These are phyloP conservation scores for Fusarium liriodendri DNA, from an alignment of 2,329 filamentous ascomycete genomes.

Conservation along the genomic window DNA sequence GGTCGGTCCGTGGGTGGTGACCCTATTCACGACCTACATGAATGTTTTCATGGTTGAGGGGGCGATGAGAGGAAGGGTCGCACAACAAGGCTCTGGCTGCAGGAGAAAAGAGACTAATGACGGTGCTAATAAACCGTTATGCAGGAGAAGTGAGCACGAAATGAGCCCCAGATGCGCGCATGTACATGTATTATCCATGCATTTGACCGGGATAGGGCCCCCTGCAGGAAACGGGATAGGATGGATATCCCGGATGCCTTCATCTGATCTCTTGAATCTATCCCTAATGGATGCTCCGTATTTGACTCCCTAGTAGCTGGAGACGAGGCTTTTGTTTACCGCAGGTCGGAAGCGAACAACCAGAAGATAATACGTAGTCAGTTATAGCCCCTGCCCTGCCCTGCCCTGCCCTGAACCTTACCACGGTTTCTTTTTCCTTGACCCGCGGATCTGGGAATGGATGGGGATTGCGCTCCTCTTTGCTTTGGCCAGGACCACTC, in stretches of 20 bases:
- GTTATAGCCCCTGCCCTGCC: not conserved
- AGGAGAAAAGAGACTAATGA: slow-evolving; percentile 1
- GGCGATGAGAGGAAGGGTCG: not conserved
- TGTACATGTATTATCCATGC: not conserved
- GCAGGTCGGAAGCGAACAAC: not conserved
- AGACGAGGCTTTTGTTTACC: not conserved
- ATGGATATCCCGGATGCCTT: not conserved
- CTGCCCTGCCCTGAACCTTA: not conserved
- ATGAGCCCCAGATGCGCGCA: not conserved
- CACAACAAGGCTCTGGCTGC: not conserved
- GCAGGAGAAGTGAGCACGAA: not conserved
- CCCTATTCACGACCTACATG: not conserved
- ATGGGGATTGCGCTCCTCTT: not conserved
- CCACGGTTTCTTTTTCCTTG: not conserved
- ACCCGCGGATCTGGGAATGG: not conserved
- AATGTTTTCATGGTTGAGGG: not conserved
- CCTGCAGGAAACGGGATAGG: not conserved
- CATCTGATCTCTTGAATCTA: not conserved
- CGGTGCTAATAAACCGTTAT: slow-evolving; percentile 4
- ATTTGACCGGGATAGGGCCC: not conserved
- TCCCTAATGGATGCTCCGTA: not conserved
- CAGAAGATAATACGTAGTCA: not conserved
- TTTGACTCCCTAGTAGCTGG: not conserved
- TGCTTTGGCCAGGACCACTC: not conserved
- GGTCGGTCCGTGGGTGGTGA: not conserved